phyloP scores from a whole-genome alignment of 2,329 filamentous ascomycete species.

The Aspergillaceae sp. region DNA sequence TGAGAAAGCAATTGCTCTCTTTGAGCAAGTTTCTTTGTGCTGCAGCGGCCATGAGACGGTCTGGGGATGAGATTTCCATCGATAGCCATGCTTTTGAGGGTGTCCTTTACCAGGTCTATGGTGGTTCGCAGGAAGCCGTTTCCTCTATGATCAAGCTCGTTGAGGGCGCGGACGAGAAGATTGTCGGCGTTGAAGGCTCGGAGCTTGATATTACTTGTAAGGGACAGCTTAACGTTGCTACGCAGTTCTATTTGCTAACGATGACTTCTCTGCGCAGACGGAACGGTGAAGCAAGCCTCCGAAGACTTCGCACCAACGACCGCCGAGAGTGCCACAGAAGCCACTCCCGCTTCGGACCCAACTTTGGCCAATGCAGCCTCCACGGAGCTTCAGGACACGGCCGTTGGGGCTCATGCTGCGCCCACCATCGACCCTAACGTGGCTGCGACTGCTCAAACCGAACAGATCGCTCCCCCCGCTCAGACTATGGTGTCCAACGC shows the following conservation, averaged over 20 bases:
- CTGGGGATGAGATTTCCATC: constrained; percentile 49
- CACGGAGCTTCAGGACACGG: constrained; percentile 48
- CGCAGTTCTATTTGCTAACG: constrained; percentile 2
- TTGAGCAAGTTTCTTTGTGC: constrained; percentile 56
- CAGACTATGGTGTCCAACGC: constrained; percentile 36
- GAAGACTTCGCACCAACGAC: constrained; percentile 31
- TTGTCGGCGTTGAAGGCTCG: constrained; percentile 49
- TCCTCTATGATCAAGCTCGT: constrained; percentile 53
- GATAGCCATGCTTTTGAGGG: constrained; percentile 57
- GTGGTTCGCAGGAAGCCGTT: constrained; percentile 52
- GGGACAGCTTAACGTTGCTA: constrained; percentile 13
- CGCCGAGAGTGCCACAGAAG: constrained; percentile 32
- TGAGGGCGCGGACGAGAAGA: constrained; percentile 50
- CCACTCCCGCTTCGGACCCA: constrained; percentile 43
- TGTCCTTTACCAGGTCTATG: constrained; percentile 54
- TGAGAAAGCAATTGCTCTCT: constrained; percentile 48
- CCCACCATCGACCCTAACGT: constrained; percentile 39
- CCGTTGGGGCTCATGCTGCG: constrained; percentile 49
- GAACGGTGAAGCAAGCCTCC: constrained; percentile 44
- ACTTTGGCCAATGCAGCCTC: constrained; percentile 52
- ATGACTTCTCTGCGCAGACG: constrained; percentile 30
- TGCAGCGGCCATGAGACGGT: constrained; percentile 52
- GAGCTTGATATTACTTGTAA: constrained; percentile 50
- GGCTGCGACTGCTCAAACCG: constrained; percentile 8
- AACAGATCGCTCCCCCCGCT: constrained; percentile 24